Evolutionary conservation across 306 rosid genomes (phyloP).

Genomic region (Hylodesmum podocarpum): DNA sequence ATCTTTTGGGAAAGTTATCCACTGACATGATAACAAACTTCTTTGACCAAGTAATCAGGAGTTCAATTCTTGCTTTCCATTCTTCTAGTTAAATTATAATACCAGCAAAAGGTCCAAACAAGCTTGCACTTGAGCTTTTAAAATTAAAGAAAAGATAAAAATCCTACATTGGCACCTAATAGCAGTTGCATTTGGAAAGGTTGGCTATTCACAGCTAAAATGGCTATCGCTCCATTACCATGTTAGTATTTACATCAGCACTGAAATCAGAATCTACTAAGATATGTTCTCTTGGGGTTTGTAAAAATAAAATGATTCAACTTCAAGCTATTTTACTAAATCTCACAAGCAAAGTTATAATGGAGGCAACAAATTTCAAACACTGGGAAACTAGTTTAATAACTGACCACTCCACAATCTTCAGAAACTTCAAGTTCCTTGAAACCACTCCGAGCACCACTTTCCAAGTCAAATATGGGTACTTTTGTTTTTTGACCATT

Average conservation of each 20-base stretch:
- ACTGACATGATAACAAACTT: not conserved
- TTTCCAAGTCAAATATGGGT: constrained; percentile 92
- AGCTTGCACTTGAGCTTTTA: not conserved
- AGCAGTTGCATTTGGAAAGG: not conserved
- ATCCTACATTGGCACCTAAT: not conserved
- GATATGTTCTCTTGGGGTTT: not conserved
- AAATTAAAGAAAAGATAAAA: not conserved
- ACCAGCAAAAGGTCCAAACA: not conserved
- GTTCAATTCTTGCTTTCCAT: not conserved
- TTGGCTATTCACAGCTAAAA: not conserved
- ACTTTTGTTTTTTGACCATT: constrained; percentile 82
- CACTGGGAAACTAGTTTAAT: constrained; percentile 22
- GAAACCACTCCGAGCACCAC: constrained; percentile 88
- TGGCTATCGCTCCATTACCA: constrained; percentile 11
- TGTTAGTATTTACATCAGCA: not conserved
- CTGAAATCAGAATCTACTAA: constrained; percentile 6
- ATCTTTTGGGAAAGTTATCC: not conserved
- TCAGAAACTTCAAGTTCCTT: constrained; percentile 98
- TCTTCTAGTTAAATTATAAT: not conserved
- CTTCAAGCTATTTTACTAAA: not conserved
- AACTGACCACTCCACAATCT: constrained; percentile 99
- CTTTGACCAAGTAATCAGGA: not conserved
- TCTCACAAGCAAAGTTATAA: constrained; percentile 1
- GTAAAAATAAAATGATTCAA: not conserved
- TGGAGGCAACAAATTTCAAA: constrained; percentile 19